Evolutionary conservation across 139 green algal species (phyloP), one percentile per base, ranked within the genome.

Genomic region (Asterochloris erici): DNA sequence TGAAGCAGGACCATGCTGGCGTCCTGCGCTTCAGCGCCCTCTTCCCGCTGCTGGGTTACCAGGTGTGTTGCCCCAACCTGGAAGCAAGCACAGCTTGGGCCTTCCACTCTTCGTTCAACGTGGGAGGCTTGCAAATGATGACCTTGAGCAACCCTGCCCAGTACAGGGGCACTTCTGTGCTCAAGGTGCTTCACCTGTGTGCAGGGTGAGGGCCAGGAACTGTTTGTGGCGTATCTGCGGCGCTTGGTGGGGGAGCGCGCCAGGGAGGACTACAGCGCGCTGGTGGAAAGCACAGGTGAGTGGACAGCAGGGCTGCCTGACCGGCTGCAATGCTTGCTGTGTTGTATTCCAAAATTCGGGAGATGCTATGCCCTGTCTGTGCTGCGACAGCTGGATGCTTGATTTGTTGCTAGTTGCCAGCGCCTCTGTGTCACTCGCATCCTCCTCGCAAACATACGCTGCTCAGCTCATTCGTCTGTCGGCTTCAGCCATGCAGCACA

Each of bases 21-120:
- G 92, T 94, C n/a, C 14, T 96, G 69, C 92, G 93, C 27, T 98
- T 95, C 89, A 87, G 89, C 0, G 74, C 81, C 68, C 91, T 98
- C 27, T 95, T 94, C 81, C 87, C 88, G 79, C 95, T 93, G 23
- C 90, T 98, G 79, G 87, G 90, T 13, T 82, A 93, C 80, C 82
- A 92, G 79, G 89, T 91, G 78, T n/a, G 68, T 19, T 61, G 60
- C 27, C 17, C 38, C 6, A 10, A 6, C 38, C 6, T 54, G 38
- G 9, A 71, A 21, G 21, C 21, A 21, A 71, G 21, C 66, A 71
- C 9, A 13, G 66, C 66, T 26, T 26, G 21, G 66, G 21, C 2
- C 21, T n/a, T n/a, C n/a, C n/a, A n/a, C n/a, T n/a, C n/a, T n/a
- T 24, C 66, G 21, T 12, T 21, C 17, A 26, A 71, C 9, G 10